These are phyloP conservation scores for Gentiana macrophylla DNA, from an alignment of 257 asterid genomes.

Conservation along the genomic window DNA sequence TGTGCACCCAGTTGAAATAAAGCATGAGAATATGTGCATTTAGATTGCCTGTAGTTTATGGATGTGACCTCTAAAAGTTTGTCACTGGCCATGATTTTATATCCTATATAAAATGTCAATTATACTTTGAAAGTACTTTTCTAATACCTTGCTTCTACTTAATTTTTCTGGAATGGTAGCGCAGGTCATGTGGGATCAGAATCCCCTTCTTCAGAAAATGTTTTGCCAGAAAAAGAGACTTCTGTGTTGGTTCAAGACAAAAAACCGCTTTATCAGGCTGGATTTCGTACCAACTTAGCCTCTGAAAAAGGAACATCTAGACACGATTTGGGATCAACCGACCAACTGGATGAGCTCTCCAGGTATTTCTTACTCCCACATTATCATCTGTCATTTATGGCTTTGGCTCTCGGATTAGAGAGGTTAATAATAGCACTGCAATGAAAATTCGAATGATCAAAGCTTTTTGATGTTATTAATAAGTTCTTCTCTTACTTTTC, in stretches of 20 bases:
- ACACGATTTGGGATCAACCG: constrained; percentile 8
- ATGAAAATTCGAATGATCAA: too few relatives aligned
- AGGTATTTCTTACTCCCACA: constrained; percentile 24
- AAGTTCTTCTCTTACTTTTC: too few relatives aligned
- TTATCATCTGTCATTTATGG: too few relatives aligned
- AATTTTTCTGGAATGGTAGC: constrained; percentile 6
- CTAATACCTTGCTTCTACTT: background rate
- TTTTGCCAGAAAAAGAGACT: constrained; percentile 15
- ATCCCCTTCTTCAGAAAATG: constrained; percentile 27
- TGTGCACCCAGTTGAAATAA: too few relatives aligned
- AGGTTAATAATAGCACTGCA: too few relatives aligned
- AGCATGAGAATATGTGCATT: too few relatives aligned
- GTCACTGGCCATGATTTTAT: too few relatives aligned
- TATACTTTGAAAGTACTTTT: too few relatives aligned
- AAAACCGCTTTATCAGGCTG: constrained; percentile 25
- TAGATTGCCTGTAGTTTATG: too few relatives aligned
- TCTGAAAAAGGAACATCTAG: constrained; percentile 36
- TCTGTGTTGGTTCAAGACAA: constrained; percentile 18
- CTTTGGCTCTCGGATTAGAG: background rate
- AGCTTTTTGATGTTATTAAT: constrained; percentile 9
- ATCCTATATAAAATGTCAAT: too few relatives aligned
- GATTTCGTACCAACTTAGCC: constrained; percentile 26
- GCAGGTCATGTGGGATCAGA: constrained; percentile 37
- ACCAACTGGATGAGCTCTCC: constrained; percentile 43
- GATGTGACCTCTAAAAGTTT: too few relatives aligned